A percentile compares a stretch with the other conserved stretches of the same genome.
Evolutionary conservation across 345 rosid species (phyloP).

Genomic region (Anacardium occidentale): DNA sequence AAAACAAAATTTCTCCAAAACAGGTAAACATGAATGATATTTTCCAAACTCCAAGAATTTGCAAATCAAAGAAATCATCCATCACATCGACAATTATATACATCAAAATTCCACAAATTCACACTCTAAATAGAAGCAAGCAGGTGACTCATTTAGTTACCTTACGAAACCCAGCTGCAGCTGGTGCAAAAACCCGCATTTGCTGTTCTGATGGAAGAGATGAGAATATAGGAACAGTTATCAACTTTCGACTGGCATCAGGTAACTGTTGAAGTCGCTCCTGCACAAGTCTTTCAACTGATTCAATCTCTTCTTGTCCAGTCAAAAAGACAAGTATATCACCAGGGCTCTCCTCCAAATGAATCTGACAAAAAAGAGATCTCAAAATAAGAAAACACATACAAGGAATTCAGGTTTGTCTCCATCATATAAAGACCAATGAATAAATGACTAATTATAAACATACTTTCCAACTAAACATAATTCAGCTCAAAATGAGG

Average conservation of each 20-base stretch:
- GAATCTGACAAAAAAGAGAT: slow-evolving; percentile 52
- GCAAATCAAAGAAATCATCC: not conserved
- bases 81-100: not conserved
- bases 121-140: slow-evolving; percentile 3
- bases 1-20: too few species aligned
- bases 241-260: slow-evolving; percentile 53
- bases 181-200: slow-evolving; percentile 67
- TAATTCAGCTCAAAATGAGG: not conserved
- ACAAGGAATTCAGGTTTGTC: not conserved
- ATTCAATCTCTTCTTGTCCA: slow-evolving; percentile 96
- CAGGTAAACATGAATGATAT: too few species aligned
- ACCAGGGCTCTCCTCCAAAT: slow-evolving; percentile 74
- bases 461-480: too few species aligned
- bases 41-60: not conserved
- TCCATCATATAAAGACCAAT: too few species aligned
- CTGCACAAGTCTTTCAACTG: slow-evolving; percentile 66
- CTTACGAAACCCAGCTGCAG: slow-evolving; percentile 76
- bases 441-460: too few species aligned
- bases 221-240: slow-evolving; percentile 66
- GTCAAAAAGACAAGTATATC: slow-evolving; percentile 92
- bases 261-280: slow-evolving; percentile 65
- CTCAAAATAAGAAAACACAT: slow-evolving; percentile 9
- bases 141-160: slow-evolving; percentile 34
- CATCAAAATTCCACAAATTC: slow-evolving; percentile 3
- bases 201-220: slow-evolving; percentile 94